These are phyloP conservation scores for Rubroboletus satanas DNA, from an alignment of 768 basidiomycete species.

Conservation along the genomic window DNA sequence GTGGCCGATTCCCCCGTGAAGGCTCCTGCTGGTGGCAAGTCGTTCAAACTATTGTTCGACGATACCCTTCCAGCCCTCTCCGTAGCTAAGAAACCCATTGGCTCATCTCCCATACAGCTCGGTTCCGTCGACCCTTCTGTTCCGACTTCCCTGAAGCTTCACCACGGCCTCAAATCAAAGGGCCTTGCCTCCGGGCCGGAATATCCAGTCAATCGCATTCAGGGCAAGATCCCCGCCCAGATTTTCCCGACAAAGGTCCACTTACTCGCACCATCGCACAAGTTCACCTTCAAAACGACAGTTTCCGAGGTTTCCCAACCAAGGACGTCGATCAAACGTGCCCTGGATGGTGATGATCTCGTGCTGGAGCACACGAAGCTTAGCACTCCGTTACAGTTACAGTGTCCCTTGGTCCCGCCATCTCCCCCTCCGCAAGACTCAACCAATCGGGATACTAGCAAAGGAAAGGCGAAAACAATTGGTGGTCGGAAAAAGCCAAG, in stretches of 20 bases:
- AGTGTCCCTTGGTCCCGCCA: conserved; percentile 52
- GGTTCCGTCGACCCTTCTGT: not conserved
- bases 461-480: conserved; percentile 37
- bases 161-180: conserved; percentile 2
- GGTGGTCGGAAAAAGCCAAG: conserved; percentile 48
- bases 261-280: not conserved
- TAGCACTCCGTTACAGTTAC: conserved; percentile 8
- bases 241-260: conserved; percentile 13
- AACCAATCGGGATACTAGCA: conserved; percentile 32
- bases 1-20: conserved; percentile 74
- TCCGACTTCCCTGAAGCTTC: not conserved
- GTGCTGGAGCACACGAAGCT: conserved; percentile 5
- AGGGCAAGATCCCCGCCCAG: conserved; percentile 1
- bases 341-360: conserved; percentile 34
- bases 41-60: conserved; percentile 68
- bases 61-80: conserved; percentile 35
- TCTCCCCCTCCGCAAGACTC: conserved; percentile 56
- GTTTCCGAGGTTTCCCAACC: conserved; percentile 9
- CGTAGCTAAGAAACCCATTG: conserved; percentile 15
- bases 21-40: conserved; percentile 48
- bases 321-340: conserved; percentile 42
- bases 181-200: not conserved
- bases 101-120: not conserved
- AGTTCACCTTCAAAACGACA: not conserved
- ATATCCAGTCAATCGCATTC: conserved; percentile 1